Base-by-base conservation (phyloP, 2,329 filamentous ascomycete genomes). In the Colletotrichum destructivum region DNA sequence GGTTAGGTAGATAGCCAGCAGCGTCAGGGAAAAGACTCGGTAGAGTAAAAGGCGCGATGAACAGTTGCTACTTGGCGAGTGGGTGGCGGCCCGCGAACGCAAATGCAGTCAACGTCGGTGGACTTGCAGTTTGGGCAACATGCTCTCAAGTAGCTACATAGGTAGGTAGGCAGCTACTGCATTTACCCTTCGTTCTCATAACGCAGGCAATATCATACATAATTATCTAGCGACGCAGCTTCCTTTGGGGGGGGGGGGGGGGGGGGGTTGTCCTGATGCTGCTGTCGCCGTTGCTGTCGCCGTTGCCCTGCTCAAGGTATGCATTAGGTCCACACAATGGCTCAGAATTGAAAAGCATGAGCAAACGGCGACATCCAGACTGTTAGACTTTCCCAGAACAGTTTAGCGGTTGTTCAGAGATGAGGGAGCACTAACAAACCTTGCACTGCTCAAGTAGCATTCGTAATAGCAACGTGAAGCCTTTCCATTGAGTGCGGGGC, bases 351-450 rank as follows among this genome's bases (percentile, higher is more conserved):
- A 6, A 31, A 31, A 31, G 26, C 26, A 31, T 31, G 26, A 18
- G 15, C 6, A 54, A 8, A 35, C 8, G 21, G 31, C 15, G n/a
- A 35, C 54, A 59, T 49, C n/a, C 51, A 57, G 57, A 66, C 68
- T 71, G 56, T 49, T 71, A 47, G 31, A 62, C 56, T 44, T 71
- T 57, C 68, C 56, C 11, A 71, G 42, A 60, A 31, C 3, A 26
- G 23, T 38, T n/a, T 42, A 44, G 57, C 57, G 12, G 23, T 21
- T 3, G 4, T 26, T 44, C 18, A 40, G 31, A 40, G n/a, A 31
- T 9, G 16, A 49, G 16, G 8, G 18, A n/a, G 11, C 18, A 21
- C 35, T 62, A 46, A 42, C 65, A 38, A 9, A 26, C 7, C 5
- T 9, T 16, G 3, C 15, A 6, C 16, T 7, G 12, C 31, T 9